Evolutionary conservation across 805 yeast genomes (phyloP).

Genomic region (Myxozyma sirexii): DNA sequence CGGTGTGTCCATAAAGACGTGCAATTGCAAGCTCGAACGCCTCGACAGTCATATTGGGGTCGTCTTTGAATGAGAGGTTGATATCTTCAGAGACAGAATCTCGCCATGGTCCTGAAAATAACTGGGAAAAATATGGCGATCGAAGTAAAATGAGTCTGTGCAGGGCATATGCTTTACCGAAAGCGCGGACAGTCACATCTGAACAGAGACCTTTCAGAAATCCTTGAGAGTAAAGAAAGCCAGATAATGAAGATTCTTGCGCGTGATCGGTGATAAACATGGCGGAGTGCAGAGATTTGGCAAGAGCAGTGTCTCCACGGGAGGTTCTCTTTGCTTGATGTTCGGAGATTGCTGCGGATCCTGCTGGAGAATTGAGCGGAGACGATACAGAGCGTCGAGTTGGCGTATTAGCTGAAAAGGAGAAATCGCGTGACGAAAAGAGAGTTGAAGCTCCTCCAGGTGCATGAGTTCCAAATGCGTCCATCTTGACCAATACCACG

Average conservation of each 20-base stretch:
- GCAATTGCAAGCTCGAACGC: conserved; percentile 55
- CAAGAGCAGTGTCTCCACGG: background rate
- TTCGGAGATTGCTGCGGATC: background rate
- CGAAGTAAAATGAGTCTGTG: conserved; percentile 52
- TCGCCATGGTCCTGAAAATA: conserved; percentile 52
- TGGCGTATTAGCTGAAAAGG: background rate
- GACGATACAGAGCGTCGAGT: conserved; percentile 6
- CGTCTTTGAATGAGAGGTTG: conserved; percentile 45
- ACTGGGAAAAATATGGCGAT: conserved; percentile 52
- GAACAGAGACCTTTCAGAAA: conserved; percentile 52
- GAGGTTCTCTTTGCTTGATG: background rate
- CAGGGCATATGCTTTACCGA: conserved; percentile 49
- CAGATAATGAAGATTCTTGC: conserved; percentile 32
- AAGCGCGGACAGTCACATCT: conserved; percentile 54
- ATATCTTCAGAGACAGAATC: conserved; percentile 36
- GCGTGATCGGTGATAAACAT: background rate
- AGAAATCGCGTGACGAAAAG: background rate
- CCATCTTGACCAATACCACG: too few relatives aligned
- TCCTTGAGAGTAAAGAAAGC: conserved; percentile 47
- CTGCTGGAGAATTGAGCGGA: background rate
- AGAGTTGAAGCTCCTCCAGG: too few relatives aligned
- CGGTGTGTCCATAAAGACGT: conserved; percentile 51
- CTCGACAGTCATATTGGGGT: conserved; percentile 47
- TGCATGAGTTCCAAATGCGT: too few relatives aligned
- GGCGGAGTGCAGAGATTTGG: too few relatives aligned